Evolutionary conservation across 352 stramenopile species (phyloP), one percentile per base, ranked within the genome.

Genomic region (Phytophthora litchii): DNA sequence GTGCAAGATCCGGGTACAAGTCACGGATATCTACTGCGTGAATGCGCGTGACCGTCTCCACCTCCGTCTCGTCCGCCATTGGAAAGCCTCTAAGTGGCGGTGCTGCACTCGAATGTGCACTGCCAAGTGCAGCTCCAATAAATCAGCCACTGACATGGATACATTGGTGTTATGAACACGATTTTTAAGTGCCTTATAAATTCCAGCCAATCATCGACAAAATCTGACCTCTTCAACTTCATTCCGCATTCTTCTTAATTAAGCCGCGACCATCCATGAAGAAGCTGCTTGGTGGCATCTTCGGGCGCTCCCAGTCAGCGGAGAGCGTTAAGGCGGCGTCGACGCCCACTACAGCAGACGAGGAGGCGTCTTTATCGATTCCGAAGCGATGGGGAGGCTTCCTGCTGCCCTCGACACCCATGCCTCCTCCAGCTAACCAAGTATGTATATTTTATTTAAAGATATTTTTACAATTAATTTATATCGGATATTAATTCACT

Each of bases 271-370:
- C 13, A 19, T 3, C 25, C 25, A 91, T 91, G 82, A 91, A 91
- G 65, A 91, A 88, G 71, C 66, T 91, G 16, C 55, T 87, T 10
- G 76, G 70, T 14, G 71, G 78, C 23, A 70, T 91, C 54, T 89
- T 89, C 65, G 49, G 70, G 57, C 78, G 80, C 60, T 65, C 54
- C 1, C 55, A 61, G 23, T 59, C 54, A n/a, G 12, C 25, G 11
- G 45, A 56, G 20, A 65, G 40, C 37, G 35, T 55, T n/a, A 42
- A 52, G 0, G 42, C 41, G 14, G 35, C 51, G 1, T 34, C 36
- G 3, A 60, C 45, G 10, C 43, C 49, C 2, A 34, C 23, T 16
- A 13, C 13, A 13, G 19, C 11, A 13, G 17, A 50, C 19, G 2
- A 3, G 29, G 36, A 53, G 1, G 1, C 50, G 13, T 19, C 16